A percentile compares a stretch with the other conserved stretches of the same genome.
Evolutionary conservation across 2,329 filamentous ascomycete species (phyloP).

Genomic region (Colletotrichum liaoningense): DNA sequence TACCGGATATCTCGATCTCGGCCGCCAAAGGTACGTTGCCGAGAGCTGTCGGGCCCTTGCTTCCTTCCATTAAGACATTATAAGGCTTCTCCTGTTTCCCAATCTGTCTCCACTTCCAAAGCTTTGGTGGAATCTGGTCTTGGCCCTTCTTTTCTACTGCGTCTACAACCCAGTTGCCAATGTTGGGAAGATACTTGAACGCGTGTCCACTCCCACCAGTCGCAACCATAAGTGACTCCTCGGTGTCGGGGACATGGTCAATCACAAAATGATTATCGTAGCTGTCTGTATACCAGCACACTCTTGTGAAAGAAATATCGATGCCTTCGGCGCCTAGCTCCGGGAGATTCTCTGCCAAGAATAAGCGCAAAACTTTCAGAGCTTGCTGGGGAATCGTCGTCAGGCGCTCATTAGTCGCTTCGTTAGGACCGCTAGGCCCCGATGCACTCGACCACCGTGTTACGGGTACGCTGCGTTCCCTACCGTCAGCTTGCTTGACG

Average conservation of each 20-base stretch:
- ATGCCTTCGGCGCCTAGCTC: slow-evolving; percentile 50
- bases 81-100: neutral
- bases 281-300: slow-evolving; percentile 72
- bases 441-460: slow-evolving; percentile 47
- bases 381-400: slow-evolving; percentile 39
- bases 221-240: slow-evolving; percentile 60
- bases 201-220: slow-evolving; percentile 72
- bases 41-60: slow-evolving; percentile 31
- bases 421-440: slow-evolving; percentile 4
- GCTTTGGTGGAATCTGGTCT: slow-evolving; percentile 41
- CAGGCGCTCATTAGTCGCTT: slow-evolving; percentile 27
- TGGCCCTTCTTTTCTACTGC: slow-evolving; percentile 54
- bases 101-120: slow-evolving; percentile 39
- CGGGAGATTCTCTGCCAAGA: slow-evolving; percentile 54
- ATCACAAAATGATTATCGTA: slow-evolving; percentile 63
- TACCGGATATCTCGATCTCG: neutral
- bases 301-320: slow-evolving; percentile 50
- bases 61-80: slow-evolving; percentile 39
- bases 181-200: slow-evolving; percentile 71
- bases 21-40: slow-evolving; percentile 33
- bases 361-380: slow-evolving; percentile 41
- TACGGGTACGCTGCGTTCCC: slow-evolving; percentile 50
- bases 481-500: slow-evolving; percentile 45
- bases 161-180: slow-evolving; percentile 66
- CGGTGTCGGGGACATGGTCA: slow-evolving; percentile 50